Percentiles rank a stretch among this genome's conserved stretches.
Evolutionary conservation across 495 filamentous ascomycete genomes (phyloP).

Genomic region (Penicillium lividum): DNA sequence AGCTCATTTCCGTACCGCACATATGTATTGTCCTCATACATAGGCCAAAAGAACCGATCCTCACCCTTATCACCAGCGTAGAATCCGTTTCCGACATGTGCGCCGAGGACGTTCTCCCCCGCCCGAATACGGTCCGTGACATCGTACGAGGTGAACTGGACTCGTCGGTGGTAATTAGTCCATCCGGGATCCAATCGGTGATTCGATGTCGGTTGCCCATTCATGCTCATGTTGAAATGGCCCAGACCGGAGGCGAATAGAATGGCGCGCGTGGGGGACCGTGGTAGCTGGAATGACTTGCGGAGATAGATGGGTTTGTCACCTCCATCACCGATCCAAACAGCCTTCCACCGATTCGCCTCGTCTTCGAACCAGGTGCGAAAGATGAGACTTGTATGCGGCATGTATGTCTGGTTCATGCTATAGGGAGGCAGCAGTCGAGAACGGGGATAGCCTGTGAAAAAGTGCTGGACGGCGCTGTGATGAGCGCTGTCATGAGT

Average conservation of each 20-base stretch:
- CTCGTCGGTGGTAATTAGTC: conserved; percentile 32
- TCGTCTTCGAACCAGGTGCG: conserved; percentile 35
- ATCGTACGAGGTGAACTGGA: conserved; percentile 32
- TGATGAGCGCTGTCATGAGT: conserved; percentile 15
- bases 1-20: conserved; percentile 35
- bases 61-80: conserved; percentile 33
- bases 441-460: conserved; percentile 25
- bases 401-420: conserved; percentile 38
- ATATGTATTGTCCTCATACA: conserved; percentile 36
- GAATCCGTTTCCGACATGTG: conserved; percentile 33
- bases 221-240: conserved; percentile 32
- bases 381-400: conserved; percentile 32
- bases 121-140: conserved; percentile 19
- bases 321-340: conserved; percentile 34
- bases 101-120: conserved; percentile 27
- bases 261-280: conserved; percentile 17
- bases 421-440: conserved; percentile 31
- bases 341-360: conserved; percentile 30
- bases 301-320: conserved; percentile 34
- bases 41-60: conserved; percentile 35
- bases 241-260: conserved; percentile 32
- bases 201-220: conserved; percentile 24
- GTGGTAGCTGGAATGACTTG: conserved; percentile 23
- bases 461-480: conserved; percentile 27
- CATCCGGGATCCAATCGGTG: conserved; percentile 33